phyloP scores from a whole-genome alignment of 495 filamentous ascomycete genomes.

The Penicillium daleae region DNA sequence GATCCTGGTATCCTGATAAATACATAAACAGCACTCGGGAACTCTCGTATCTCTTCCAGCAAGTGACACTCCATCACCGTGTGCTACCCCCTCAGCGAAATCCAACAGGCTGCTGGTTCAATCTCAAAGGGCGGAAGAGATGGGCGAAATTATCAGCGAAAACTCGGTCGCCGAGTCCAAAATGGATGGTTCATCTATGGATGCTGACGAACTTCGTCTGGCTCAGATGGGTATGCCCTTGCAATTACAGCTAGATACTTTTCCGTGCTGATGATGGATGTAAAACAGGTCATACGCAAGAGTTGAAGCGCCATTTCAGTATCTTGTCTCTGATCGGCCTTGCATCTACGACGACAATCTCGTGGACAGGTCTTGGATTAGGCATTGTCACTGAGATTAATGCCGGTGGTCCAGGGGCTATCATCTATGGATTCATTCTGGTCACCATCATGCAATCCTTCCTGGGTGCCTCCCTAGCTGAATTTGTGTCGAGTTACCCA shows the following conservation, averaged over 20 bases:
- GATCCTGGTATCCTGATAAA: background rate
- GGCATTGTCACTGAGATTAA: constrained; percentile 10
- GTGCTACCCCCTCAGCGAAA: background rate
- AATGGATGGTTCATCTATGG: background rate
- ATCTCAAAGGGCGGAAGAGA: background rate
- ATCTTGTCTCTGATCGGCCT: constrained; percentile 6
- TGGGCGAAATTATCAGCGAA: constrained; percentile 7
- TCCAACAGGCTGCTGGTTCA: background rate
- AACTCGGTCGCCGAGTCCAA: constrained; percentile 6
- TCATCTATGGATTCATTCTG: constrained; percentile 9
- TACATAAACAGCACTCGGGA: background rate
- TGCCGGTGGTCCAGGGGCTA: constrained; percentile 8
- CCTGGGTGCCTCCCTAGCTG: constrained; percentile 5
- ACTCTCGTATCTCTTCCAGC: background rate
- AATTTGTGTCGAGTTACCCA: constrained; percentile 8
- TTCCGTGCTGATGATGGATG: background rate
- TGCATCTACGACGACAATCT: constrained; percentile 5
- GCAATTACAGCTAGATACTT: background rate
- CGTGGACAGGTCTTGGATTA: constrained; percentile 9
- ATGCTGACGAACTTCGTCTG: constrained; percentile 9
- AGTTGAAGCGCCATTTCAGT: constrained; percentile 11
- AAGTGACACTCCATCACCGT: background rate
- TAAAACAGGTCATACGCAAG: constrained; percentile 3
- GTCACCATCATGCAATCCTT: constrained; percentile 10
- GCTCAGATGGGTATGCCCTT: constrained; percentile 6